Conservation (phyloP, 192 early-diverging fungal species). For the Chytriomyces sp. region DNA sequence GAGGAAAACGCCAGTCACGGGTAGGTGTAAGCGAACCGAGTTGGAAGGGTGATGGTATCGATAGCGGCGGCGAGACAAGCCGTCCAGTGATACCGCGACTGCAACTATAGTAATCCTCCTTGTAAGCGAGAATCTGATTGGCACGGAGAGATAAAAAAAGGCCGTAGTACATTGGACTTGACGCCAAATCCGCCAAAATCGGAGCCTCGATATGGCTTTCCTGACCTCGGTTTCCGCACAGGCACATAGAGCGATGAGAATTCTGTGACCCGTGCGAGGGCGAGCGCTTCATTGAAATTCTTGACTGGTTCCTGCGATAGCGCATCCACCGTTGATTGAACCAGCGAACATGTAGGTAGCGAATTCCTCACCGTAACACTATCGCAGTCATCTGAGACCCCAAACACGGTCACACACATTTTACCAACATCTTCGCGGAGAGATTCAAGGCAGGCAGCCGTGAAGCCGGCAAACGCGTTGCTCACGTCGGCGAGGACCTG, state of each 20-base stretch:
- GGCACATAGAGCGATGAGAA: slow-evolving; percentile 43
- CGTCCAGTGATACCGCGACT: slow-evolving; percentile 21
- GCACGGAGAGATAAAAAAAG: neutral
- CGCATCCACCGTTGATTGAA: neutral
- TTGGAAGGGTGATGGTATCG: slow-evolving; percentile 22
- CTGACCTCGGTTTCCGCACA: slow-evolving; percentile 1
- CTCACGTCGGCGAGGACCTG: slow-evolving; percentile 43
- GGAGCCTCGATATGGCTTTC: neutral
- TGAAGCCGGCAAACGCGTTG: slow-evolving; percentile 49
- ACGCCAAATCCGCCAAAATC: slow-evolving; percentile 13
- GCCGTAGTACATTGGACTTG: neutral
- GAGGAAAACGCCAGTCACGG: too few relatives aligned
- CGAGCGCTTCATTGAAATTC: slow-evolving; percentile 35
- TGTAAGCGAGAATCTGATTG: too few relatives aligned
- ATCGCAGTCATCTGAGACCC: slow-evolving; percentile 32
- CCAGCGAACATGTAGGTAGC: neutral
- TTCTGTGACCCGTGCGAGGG: slow-evolving; percentile 22
- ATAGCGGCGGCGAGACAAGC: slow-evolving; percentile 18
- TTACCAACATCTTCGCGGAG: slow-evolving; percentile 47
- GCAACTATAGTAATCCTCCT: too few relatives aligned
- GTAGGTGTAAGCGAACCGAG: neutral
- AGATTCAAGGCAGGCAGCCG: slow-evolving; percentile 34
- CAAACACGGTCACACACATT: slow-evolving; percentile 44
- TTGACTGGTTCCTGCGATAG: slow-evolving; percentile 29
- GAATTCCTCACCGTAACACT: slow-evolving; percentile 1